These are phyloP conservation scores for Beauveria varroae DNA, from an alignment of 2,329 filamentous ascomycete species.

Conservation along the genomic window DNA sequence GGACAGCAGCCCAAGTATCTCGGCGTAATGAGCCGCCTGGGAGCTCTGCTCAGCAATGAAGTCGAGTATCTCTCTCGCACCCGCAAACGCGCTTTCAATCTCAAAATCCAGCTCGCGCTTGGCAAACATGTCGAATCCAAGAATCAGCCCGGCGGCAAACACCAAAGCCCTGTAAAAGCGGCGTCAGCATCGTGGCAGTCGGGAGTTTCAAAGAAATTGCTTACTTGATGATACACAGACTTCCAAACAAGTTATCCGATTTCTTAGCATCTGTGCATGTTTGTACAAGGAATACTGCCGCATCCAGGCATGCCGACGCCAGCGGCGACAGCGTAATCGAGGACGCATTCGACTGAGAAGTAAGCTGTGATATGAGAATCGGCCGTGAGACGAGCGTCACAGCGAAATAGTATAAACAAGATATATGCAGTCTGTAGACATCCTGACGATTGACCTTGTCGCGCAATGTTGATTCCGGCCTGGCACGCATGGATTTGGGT, in stretches of 20 bases:
- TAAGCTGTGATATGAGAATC: slow-evolving; percentile 43
- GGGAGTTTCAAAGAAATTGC: slow-evolving; percentile 13
- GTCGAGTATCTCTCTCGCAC: slow-evolving; percentile 41
- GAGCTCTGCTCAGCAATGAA: slow-evolving; percentile 41
- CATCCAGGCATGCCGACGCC: slow-evolving; percentile 46
- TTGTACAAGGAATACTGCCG: slow-evolving; percentile 47
- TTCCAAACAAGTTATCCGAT: slow-evolving; percentile 37
- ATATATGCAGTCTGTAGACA: slow-evolving; percentile 45
- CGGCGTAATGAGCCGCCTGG: slow-evolving; percentile 49
- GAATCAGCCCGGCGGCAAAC: slow-evolving; percentile 48
- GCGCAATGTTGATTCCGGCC: slow-evolving; percentile 19
- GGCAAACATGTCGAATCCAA: slow-evolving; percentile 49
- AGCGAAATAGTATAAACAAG: slow-evolving; percentile 51
- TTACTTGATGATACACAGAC: slow-evolving; percentile 54
- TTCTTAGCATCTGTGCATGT: slow-evolving; percentile 42
- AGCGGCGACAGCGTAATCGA: slow-evolving; percentile 28
- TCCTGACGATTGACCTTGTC: slow-evolving; percentile 17
- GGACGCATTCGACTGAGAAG: slow-evolving; percentile 25
- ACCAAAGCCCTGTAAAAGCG: slow-evolving; percentile 36
- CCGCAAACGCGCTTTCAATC: slow-evolving; percentile 40
- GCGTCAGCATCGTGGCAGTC: not conserved
- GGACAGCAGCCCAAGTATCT: slow-evolving; percentile 42
- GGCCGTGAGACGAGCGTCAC: slow-evolving; percentile 50
- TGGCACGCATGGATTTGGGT: slow-evolving; percentile 26
- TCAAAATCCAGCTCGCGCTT: slow-evolving; percentile 36